Evolutionary conservation across 805 yeast species (phyloP), one percentile per base, ranked within the genome.

Genomic region (Lipomyces japonicus): DNA sequence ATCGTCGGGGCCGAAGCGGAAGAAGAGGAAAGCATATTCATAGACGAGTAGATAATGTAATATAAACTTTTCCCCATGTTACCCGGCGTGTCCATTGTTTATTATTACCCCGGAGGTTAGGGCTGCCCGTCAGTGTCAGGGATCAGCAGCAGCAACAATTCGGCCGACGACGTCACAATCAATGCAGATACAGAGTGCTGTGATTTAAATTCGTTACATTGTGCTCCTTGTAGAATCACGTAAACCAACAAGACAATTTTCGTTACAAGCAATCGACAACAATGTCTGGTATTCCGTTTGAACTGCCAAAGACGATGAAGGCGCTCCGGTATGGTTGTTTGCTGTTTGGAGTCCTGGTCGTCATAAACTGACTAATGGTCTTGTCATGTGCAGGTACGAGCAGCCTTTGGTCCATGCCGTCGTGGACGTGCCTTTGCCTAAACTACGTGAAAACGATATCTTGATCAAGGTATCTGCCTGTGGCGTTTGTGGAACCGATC

Each of bases 401-500:
- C 46, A 47, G 52, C 57, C 57, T 5, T 32, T 21, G 2, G 43
- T 44, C 9, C 54, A 51, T 43, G 26, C 55, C 4, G 40, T 53
- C 22, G 34, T 23, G 18, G 49, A 52, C n/a, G 47, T 46, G 1
- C 57, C 57, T 1, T 42, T 53, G 9, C 57, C 57, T 3, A 28
- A 24, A 3, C 14, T 53, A 16, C 57, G 57, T 22, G 50, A 44
- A 42, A 51, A 42, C 34, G 57, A 53, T 31, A 57, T 53, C 19
- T 19, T 53, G 42, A 53, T 53, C 49, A 50, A 51, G 44, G 57
- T 53, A 16, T 44, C 35, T 4, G 57, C 57, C 7, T 53, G 57
- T 28, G 57, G 57, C 3, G 57, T 53, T 9, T 53, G 57, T 38
- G 57, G 57, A 5, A 53, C 57, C 21, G 51, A 52, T 32, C 39